Conservation (phyloP, 2,329 filamentous ascomycete genomes). For the Microsporum audouinii region DNA sequence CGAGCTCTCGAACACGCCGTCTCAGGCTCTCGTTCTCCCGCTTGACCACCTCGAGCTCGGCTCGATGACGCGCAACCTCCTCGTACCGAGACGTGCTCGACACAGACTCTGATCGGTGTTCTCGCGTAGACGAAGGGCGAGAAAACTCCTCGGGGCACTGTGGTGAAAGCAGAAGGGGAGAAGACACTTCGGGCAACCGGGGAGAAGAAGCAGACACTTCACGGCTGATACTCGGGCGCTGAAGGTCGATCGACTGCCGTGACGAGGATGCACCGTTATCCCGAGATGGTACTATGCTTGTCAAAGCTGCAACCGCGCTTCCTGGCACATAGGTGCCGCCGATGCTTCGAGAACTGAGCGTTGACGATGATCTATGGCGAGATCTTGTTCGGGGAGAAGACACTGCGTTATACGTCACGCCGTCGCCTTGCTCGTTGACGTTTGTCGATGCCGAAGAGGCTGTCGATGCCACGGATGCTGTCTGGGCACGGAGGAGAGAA, state of each 20-base stretch:
- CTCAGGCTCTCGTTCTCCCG: conserved; percentile 38
- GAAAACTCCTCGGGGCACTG: conserved; percentile 22
- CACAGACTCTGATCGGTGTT: conserved; percentile 18
- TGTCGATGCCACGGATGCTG: conserved; percentile 51
- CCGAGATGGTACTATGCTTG: conserved; percentile 35
- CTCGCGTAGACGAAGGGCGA: conserved; percentile 12
- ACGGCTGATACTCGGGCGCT: conserved; percentile 28
- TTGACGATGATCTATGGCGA: conserved; percentile 47
- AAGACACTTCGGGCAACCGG: conserved; percentile 19
- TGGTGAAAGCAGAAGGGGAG: conserved; percentile 16
- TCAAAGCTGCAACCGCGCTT: conserved; percentile 25
- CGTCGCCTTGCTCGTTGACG: conserved; percentile 38
- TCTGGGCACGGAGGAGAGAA: conserved; percentile 62
- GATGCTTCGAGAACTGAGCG: conserved; percentile 38
- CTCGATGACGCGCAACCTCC: conserved; percentile 31
- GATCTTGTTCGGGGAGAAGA: conserved; percentile 37
- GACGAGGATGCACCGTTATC: conserved; percentile 23
- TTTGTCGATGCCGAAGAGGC: conserved; percentile 45
- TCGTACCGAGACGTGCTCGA: conserved; percentile 31
- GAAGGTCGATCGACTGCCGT: conserved; percentile 21
- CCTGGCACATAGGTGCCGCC: conserved; percentile 19
- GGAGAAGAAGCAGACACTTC: conserved; percentile 34
- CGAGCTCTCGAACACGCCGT: conserved; percentile 35
- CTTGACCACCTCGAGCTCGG: conserved; percentile 35
- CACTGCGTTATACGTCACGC: conserved; percentile 33